Evolutionary conservation across 1,284 basidiomycete genomes (phyloP).

Genomic region (Malassezia sympodialis): DNA sequence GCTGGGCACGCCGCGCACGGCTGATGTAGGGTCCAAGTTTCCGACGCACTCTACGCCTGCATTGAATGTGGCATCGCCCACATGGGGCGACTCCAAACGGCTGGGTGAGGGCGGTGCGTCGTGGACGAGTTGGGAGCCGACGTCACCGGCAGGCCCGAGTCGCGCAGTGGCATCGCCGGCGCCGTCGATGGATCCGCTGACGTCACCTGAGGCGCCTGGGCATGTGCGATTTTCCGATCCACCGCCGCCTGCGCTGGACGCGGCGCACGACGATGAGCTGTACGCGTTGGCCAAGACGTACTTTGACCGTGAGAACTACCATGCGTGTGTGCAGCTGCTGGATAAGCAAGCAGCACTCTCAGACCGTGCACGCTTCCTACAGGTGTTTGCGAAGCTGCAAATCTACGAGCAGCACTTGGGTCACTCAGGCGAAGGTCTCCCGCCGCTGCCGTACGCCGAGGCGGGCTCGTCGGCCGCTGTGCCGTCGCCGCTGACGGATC

Average conservation of each 20-base stretch:
- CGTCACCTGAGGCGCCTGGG: background rate
- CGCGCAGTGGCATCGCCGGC: background rate
- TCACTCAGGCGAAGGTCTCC: constrained; percentile 24
- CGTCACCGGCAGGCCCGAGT: background rate
- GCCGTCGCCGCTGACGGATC: constrained; percentile 22
- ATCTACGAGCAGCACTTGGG: constrained; percentile 32
- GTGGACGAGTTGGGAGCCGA: constrained; percentile 20
- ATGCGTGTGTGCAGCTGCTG: constrained; percentile 57
- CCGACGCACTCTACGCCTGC: constrained; percentile 43
- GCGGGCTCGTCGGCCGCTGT: background rate
- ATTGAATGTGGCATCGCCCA: constrained; percentile 19
- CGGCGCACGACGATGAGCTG: constrained; percentile 21
- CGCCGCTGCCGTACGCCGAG: constrained; percentile 22
- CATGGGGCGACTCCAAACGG: background rate
- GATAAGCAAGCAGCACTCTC: constrained; percentile 15
- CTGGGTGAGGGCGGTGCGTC: background rate
- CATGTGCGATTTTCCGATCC: constrained; percentile 8
- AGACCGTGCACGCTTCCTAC: constrained; percentile 63
- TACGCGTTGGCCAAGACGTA: constrained; percentile 65
- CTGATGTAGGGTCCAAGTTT: constrained; percentile 6
- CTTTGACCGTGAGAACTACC: constrained; percentile 69
- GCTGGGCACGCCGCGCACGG: background rate
- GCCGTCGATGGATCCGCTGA: background rate
- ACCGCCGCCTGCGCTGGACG: background rate
- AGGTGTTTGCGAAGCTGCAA: constrained; percentile 70